These are phyloP conservation scores for Pezicula radicicola DNA, from an alignment of 2,329 filamentous ascomycete species.

Conservation along the genomic window DNA sequence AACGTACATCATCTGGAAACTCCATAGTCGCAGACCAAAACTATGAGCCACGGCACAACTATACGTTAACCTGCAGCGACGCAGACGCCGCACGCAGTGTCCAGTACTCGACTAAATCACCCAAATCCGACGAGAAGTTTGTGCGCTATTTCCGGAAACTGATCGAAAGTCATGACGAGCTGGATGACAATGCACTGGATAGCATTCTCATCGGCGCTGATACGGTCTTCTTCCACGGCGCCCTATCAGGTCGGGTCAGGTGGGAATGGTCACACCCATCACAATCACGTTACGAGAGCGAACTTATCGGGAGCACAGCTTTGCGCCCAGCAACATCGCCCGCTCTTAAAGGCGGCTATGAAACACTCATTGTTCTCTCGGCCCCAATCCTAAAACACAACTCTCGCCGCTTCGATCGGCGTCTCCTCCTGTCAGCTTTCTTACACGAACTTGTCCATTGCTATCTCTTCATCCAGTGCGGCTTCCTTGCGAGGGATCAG, in stretches of 20 bases:
- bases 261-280: slow-evolving; percentile 59
- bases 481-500: slow-evolving; percentile 50
- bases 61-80: slow-evolving; percentile 17
- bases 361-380: slow-evolving; percentile 61
- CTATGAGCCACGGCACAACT: slow-evolving; percentile 8
- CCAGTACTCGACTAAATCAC: slow-evolving; percentile 3
- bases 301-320: slow-evolving; percentile 62
- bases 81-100: slow-evolving; percentile 20
- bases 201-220: slow-evolving; percentile 60
- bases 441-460: slow-evolving; percentile 66
- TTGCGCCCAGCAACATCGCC: slow-evolving; percentile 40
- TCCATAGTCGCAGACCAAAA: slow-evolving; percentile 24
- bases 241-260: slow-evolving; percentile 52
- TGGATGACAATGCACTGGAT: slow-evolving; percentile 55
- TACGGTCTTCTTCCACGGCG: slow-evolving; percentile 59
- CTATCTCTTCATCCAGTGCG: slow-evolving; percentile 61
- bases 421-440: slow-evolving; percentile 62
- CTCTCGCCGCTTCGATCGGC: slow-evolving; percentile 47
- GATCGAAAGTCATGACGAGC: slow-evolving; percentile 44
- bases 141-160: slow-evolving; percentile 56
- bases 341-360: slow-evolving; percentile 44
- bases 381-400: slow-evolving; percentile 50
- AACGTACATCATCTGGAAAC: slow-evolving; percentile 26
- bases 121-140: slow-evolving; percentile 28
- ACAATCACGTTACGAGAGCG: slow-evolving; percentile 46